Percentiles rank a stretch among this genome's conserved stretches.
Conservation (phyloP, 2,329 filamentous ascomycete species). For the Atkinsonella texensis region DNA sequence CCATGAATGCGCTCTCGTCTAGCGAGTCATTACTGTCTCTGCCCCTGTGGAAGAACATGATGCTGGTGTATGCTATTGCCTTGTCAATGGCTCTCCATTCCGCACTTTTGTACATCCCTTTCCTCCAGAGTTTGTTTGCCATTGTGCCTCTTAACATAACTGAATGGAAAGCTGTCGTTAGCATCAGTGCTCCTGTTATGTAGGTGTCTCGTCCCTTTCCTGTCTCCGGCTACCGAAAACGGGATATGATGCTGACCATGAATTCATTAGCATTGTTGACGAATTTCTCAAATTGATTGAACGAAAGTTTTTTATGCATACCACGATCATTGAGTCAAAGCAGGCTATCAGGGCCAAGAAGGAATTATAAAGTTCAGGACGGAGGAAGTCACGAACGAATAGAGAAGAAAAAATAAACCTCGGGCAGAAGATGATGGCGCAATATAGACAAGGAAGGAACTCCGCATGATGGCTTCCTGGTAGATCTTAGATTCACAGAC, state of each 20-base stretch:
- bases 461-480: constrained; percentile 8
- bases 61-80: constrained; percentile 87
- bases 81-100: constrained; percentile 95
- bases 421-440: neutral
- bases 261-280: constrained; percentile 54
- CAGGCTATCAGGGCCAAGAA: constrained; percentile 39
- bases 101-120: constrained; percentile 79
- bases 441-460: neutral
- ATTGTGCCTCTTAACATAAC: constrained; percentile 75
- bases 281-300: constrained; percentile 73
- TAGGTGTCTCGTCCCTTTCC: constrained; percentile 39
- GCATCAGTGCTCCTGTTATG: constrained; percentile 86
- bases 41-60: constrained; percentile 97
- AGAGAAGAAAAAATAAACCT: constrained; percentile 9
- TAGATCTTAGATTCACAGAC: constrained; percentile 20
- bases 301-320: constrained; percentile 51
- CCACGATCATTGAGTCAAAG: constrained; percentile 24
- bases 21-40: constrained; percentile 89
- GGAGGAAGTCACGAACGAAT: constrained; percentile 8
- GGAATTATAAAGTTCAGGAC: constrained; percentile 29
- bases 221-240: neutral
- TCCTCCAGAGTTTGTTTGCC: constrained; percentile 79
- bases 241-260: constrained; percentile 6
- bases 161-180: constrained; percentile 87
- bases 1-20: constrained; percentile 93